A percentile compares a stretch with the other conserved stretches of the same genome.
Evolutionary conservation across 371 early-diverging fungal species (phyloP).

Genomic region (Lichtheimia corymbifera): DNA sequence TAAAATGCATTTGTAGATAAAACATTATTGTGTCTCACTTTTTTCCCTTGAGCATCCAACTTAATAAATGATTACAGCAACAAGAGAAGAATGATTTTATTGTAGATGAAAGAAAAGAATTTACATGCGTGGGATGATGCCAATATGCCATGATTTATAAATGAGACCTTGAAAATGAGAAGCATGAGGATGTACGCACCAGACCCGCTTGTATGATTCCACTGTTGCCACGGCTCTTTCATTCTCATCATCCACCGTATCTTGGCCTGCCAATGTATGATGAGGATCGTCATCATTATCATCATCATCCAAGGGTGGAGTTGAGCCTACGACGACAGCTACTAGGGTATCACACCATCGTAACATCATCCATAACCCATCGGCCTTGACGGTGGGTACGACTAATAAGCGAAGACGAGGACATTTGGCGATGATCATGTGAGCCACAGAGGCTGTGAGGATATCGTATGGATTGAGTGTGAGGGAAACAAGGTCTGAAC

Average conservation of each 20-base stretch:
- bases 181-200: constrained; percentile 37
- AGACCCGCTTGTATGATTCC: constrained; percentile 41
- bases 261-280: constrained; percentile 1
- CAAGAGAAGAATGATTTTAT: neutral
- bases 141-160: constrained; percentile 47
- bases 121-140: constrained; percentile 41
- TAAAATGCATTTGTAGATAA: neutral
- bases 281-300: constrained; percentile 27
- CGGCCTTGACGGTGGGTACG: constrained; percentile 42
- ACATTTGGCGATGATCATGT: constrained; percentile 38
- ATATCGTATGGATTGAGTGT: constrained; percentile 43
- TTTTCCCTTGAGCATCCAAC: no score
- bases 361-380: constrained; percentile 48
- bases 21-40: neutral
- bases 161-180: constrained; percentile 2
- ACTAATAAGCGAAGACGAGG: constrained; percentile 41
- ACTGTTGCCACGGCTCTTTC: constrained; percentile 40
- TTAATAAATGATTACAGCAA: no score
- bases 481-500: constrained; percentile 37
- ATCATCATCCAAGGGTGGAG: constrained; percentile 15
- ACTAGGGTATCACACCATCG: constrained; percentile 41
- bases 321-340: constrained; percentile 33
- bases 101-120: neutral
- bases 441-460: constrained; percentile 33
- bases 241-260: constrained; percentile 26